Conservation (phyloP, 1,284 basidiomycete species). For the Pseudozyma pruni region DNA sequence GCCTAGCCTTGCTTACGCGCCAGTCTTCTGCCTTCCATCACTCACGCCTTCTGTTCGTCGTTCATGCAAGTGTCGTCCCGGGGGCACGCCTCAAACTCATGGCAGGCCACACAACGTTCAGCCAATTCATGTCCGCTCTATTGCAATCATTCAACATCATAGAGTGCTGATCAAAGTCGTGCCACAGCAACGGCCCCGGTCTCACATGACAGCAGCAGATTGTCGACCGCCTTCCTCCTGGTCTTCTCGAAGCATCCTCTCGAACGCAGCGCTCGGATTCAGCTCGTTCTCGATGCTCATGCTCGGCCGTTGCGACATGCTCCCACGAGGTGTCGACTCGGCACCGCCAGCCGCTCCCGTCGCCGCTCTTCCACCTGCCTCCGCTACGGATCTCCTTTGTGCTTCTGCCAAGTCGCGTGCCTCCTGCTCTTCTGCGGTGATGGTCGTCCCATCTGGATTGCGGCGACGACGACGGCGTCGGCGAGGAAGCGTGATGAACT, state of each 20-base stretch:
- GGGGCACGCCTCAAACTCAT: too few relatives aligned
- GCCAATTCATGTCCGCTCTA: too few relatives aligned
- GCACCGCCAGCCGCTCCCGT: not conserved
- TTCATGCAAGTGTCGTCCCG: too few relatives aligned
- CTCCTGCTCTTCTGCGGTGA: slow-evolving; percentile 47
- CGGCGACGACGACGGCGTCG: slow-evolving; percentile 58
- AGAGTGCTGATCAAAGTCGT: too few relatives aligned
- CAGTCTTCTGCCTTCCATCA: too few relatives aligned
- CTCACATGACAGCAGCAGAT: slow-evolving; percentile 33
- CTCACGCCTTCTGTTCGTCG: too few relatives aligned
- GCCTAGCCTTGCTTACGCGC: too few relatives aligned
- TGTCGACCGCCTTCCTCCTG: slow-evolving; percentile 36
- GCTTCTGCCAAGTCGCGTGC: slow-evolving; percentile 59
- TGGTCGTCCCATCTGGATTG: slow-evolving; percentile 37
- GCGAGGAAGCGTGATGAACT: slow-evolving; percentile 66
- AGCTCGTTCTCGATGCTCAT: slow-evolving; percentile 44
- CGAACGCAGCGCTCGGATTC: slow-evolving; percentile 53
- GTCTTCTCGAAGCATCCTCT: slow-evolving; percentile 60
- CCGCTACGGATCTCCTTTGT: slow-evolving; percentile 56
- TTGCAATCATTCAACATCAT: not conserved
- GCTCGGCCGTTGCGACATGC: slow-evolving; percentile 32
- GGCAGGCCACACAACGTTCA: too few relatives aligned
- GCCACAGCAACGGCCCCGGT: too few relatives aligned
- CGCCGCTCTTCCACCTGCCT: slow-evolving; percentile 22
- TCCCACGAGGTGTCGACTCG: slow-evolving; percentile 18